Percentiles rank a stretch among this genome's conserved stretches.
Conservation (phyloP, 495 filamentous ascomycete genomes). For the Pseudomonodictys pantanalensis region DNA sequence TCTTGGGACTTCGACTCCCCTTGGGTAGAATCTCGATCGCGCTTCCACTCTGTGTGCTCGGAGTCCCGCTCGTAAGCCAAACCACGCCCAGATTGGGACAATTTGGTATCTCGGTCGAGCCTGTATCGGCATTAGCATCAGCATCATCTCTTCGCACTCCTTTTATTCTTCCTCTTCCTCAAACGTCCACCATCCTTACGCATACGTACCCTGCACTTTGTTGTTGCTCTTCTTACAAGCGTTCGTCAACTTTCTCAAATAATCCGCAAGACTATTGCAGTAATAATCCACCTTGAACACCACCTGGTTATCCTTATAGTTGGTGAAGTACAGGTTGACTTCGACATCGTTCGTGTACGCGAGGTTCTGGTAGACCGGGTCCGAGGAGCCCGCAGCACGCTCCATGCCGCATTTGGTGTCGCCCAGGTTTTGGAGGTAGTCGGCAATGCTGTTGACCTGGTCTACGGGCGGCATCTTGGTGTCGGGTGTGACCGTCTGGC, state of each 20-base stretch:
- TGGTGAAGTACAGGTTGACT: slow-evolving; percentile 4
- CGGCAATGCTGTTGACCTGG: not conserved
- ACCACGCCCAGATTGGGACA: not conserved
- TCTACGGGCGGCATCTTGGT: not conserved
- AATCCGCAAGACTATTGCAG: not conserved
- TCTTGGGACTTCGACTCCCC: too few species aligned
- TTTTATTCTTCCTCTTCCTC: too few species aligned
- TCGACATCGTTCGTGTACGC: not conserved
- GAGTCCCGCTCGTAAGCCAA: too few species aligned
- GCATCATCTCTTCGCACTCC: too few species aligned
- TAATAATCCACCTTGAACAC: not conserved
- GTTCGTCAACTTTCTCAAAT: not conserved
- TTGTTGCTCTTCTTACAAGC: not conserved
- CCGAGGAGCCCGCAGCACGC: not conserved
- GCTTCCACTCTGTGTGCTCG: too few species aligned
- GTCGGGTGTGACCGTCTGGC: not conserved
- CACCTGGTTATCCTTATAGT: not conserved
- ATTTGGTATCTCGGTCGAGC: not conserved
- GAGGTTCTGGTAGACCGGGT: not conserved
- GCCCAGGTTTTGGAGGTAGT: not conserved
- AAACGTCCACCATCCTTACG: too few species aligned
- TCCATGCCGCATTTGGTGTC: too few species aligned
- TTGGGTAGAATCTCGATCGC: too few species aligned
- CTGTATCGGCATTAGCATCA: too few species aligned
- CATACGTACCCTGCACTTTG: too few species aligned